Evolutionary conservation across 1,284 basidiomycete genomes (phyloP), one percentile per base, ranked within the genome.

Genomic region (Rhodotorula sp.): DNA sequence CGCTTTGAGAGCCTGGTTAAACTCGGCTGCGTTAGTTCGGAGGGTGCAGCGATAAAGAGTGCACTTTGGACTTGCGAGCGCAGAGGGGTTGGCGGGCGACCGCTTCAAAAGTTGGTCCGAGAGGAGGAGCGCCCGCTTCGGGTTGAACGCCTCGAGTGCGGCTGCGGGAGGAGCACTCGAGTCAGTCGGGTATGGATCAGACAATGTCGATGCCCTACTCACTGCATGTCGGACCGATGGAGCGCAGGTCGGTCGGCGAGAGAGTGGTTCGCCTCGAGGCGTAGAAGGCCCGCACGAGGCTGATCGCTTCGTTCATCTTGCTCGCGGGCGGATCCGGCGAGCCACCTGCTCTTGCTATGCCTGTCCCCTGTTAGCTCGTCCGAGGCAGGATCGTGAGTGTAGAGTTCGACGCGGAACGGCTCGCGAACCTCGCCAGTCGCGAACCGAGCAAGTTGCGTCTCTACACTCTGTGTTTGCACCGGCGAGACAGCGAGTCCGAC

Each of bases 21-120:
- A 43, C 38, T 43, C 10, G 8, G 8, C 10, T 43, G 2, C 38
- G 38, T 43, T 43, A 43, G n/a, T 2, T 48, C 10, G 7, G 12
- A 18, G 2, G 3, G 1, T 18, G 31, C 8, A 50, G 48, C 7
- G 38, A 16, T 14, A 10, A 64, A 49, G 52, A 55, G 57, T 56
- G 34, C 14, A 62, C 38, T 26, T 60, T 26, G 2, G 15, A 76
- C 82, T 59, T 70, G 88, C 91, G 84, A 91, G 90, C 77, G 90
- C 81, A n/a, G 91, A 82, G 60, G 85, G 83, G 79, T 87, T 88
- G 78, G 85, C 86, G 26, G 90, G 89, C 73, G 90, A 85, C 81
- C 90, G 90, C 81, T 92, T 93, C 74, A 93, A 84, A 38, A 91
- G 80, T 80, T 92, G 92, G 80, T 91, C 91, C 82, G 89, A 90